Percentiles rank a stretch among this genome's conserved stretches.
phyloP scores from a whole-genome alignment of 2,329 filamentous ascomycete genomes.

The Ascochyta rabiei region DNA sequence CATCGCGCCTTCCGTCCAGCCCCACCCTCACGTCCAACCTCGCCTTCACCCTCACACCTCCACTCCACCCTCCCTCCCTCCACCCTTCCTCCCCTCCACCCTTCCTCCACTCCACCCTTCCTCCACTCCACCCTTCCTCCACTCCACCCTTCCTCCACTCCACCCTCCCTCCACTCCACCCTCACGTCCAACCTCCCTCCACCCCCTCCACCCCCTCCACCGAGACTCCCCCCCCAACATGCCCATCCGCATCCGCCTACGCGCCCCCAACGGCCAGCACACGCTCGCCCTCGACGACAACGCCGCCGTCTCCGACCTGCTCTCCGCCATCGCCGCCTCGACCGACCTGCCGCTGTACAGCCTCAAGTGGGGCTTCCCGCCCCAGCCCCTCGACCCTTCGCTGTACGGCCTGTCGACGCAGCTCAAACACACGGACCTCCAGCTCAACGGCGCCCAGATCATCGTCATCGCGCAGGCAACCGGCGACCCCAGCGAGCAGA shows the following conservation, averaged over 20 bases:
- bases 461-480: constrained; percentile 62
- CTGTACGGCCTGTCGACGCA: constrained; percentile 56
- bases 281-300: constrained; percentile 71
- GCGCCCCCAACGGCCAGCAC: constrained; percentile 74
- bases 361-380: constrained; percentile 85
- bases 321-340: constrained; percentile 65
- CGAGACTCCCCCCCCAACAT: constrained; percentile 38
- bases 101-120: neutral
- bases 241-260: constrained; percentile 75
- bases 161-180: neutral
- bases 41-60: neutral
- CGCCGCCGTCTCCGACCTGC: constrained; percentile 68
- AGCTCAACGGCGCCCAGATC: constrained; percentile 71
- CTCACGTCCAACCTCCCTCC: neutral
- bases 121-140: neutral
- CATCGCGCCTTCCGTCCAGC: too few species aligned
- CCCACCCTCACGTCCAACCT: too few species aligned
- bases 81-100: neutral
- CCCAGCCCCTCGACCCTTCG: constrained; percentile 69
- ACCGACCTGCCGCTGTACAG: constrained; percentile 72
- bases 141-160: neutral
- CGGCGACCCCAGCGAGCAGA: constrained; percentile 35
- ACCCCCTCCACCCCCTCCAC: neutral
- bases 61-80: neutral
- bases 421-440: constrained; percentile 63